Conservation (phyloP, 768 basidiomycete genomes). For the Rhodosporidiobolus sp. region DNA sequence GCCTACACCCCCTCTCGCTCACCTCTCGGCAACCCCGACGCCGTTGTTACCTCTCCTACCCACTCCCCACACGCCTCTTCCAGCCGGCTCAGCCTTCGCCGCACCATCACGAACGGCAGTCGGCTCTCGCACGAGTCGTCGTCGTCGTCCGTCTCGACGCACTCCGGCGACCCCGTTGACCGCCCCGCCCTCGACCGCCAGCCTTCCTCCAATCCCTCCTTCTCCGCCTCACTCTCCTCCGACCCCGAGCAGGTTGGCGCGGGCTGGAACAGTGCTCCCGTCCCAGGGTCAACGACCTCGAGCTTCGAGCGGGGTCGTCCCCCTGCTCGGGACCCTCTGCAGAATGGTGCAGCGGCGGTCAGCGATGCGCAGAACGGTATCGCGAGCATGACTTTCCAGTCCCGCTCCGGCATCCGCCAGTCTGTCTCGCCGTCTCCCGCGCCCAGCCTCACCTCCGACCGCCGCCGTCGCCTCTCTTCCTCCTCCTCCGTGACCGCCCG, state of each 20-base stretch:
- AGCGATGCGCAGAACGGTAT: neutral
- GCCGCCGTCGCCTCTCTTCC: constrained; percentile 1
- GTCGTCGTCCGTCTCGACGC: constrained; percentile 1
- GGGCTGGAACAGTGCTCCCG: constrained; percentile 20
- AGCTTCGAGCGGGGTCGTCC: constrained; percentile 25
- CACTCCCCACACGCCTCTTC: neutral
- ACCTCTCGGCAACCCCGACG: constrained; percentile 13
- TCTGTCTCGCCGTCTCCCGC: neutral
- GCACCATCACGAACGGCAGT: constrained; percentile 11
- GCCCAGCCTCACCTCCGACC: neutral
- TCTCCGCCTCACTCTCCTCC: constrained; percentile 9
- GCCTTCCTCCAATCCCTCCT: neutral
- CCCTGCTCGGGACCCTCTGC: neutral
- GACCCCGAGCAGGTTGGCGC: neutral
- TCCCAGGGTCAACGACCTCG: constrained; percentile 6
- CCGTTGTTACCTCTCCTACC: neutral
- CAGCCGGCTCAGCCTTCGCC: neutral
- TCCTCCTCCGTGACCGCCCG: neutral
- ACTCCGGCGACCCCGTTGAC: neutral
- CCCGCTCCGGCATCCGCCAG: neutral
- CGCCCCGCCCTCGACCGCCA: constrained; percentile 4
- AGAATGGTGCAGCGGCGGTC: neutral
- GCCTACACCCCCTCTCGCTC: constrained; percentile 26
- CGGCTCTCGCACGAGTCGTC: constrained; percentile 29
- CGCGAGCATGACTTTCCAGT: constrained; percentile 10